Conservation (phyloP, 257 asterid genomes). For the Rubia yunnanensis region DNA sequence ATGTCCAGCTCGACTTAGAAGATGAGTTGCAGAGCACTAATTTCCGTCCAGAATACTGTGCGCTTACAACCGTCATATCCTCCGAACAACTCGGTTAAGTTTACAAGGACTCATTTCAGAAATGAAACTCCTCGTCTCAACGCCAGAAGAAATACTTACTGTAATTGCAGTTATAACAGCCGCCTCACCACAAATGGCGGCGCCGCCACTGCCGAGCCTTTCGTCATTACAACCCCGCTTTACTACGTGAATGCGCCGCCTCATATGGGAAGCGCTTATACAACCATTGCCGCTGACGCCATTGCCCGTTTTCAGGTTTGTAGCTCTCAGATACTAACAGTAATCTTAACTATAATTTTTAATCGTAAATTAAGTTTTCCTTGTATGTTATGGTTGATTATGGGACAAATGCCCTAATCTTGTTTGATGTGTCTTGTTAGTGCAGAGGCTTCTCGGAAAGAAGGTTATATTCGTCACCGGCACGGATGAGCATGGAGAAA, state of each 20-base stretch:
- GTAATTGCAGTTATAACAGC: conserved; percentile 35
- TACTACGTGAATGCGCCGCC: conserved; percentile 99
- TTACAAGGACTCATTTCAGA: conserved; percentile 16
- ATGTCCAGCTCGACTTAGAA: background rate
- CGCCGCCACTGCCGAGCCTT: conserved; percentile 26
- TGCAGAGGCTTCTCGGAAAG: conserved; percentile 77
- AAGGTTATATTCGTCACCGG: conserved; percentile 85
- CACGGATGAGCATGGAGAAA: conserved; percentile 97
- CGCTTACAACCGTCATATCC: conserved; percentile 27
- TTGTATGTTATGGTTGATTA: background rate
- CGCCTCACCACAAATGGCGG: background rate
- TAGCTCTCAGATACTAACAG: background rate
- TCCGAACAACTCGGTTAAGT: conserved; percentile 14
- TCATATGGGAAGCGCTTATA: conserved; percentile 96
- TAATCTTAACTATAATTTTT: too few relatives aligned
- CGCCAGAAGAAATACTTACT: conserved; percentile 29
- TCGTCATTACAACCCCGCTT: conserved; percentile 89
- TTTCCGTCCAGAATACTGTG: conserved; percentile 46
- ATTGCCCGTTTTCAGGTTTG: conserved; percentile 91
- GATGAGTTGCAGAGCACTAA: conserved; percentile 60
- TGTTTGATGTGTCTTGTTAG: conserved; percentile 5
- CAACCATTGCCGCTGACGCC: conserved; percentile 93
- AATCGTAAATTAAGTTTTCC: background rate
- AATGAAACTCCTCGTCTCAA: conserved; percentile 20
- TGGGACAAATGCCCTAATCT: conserved; percentile 8